Conservation (phyloP, 805 yeast species). For the Metschnikowia shivogae region DNA sequence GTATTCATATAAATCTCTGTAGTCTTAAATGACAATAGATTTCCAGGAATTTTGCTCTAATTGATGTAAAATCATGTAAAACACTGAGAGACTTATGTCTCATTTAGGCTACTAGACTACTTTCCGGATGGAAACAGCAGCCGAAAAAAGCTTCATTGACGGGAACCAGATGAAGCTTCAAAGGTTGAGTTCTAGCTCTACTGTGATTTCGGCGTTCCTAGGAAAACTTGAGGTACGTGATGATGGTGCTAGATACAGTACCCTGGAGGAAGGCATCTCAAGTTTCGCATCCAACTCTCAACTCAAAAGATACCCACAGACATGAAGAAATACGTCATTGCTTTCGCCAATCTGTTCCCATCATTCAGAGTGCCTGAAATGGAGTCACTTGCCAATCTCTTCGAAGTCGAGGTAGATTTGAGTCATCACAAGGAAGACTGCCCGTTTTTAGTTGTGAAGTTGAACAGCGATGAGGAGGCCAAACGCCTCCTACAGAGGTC, state of each 20-base stretch:
- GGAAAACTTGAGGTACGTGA: no score
- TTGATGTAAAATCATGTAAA: no score
- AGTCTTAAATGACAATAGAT: no score
- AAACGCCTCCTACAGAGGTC: conserved; percentile 58
- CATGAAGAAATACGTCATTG: conserved; percentile 65
- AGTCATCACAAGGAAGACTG: conserved; percentile 48
- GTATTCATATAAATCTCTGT: no score
- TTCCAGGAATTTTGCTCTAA: no score
- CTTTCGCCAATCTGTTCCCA: conserved; percentile 80
- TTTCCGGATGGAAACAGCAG: no score
- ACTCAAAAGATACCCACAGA: neutral
- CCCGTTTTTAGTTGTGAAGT: conserved; percentile 70
- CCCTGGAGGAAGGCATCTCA: conserved; percentile 1
- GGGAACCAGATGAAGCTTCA: no score
- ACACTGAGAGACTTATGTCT: no score
- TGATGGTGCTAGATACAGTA: neutral
- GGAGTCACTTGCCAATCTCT: conserved; percentile 72
- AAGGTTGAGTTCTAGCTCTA: no score
- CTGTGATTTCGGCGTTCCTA: no score
- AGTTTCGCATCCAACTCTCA: conserved; percentile 4
- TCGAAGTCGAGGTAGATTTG: conserved; percentile 55
- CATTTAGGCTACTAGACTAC: no score
- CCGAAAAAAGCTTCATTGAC: no score
- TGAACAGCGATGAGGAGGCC: conserved; percentile 69
- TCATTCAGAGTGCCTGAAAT: conserved; percentile 78